Evolutionary conservation across 345 rosid species (phyloP).

Genomic region (Hypericum perforatum): DNA sequence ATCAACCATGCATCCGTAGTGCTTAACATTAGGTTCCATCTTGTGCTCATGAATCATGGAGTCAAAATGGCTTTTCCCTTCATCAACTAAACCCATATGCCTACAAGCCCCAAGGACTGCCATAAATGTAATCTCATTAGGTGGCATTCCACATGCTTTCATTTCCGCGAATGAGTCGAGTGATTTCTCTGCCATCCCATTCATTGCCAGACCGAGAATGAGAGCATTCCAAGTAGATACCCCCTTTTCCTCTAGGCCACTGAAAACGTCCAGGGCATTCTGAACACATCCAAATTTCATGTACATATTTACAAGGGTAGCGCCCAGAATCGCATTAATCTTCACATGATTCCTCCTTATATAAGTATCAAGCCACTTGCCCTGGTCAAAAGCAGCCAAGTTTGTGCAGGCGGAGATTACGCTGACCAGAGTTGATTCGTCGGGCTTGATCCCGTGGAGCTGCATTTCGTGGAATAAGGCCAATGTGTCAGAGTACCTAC

Average conservation of each 20-base stretch:
- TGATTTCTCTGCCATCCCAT: slow-evolving; percentile 35
- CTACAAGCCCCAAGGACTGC: slow-evolving; percentile 54
- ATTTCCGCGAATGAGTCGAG: slow-evolving; percentile 34
- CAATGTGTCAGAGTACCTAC: slow-evolving; percentile 30
- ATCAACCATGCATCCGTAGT: slow-evolving; percentile 73
- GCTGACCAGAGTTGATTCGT: slow-evolving; percentile 38
- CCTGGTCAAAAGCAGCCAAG: slow-evolving; percentile 43
- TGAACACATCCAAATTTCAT: slow-evolving; percentile 49
- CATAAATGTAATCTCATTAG: slow-evolving; percentile 44
- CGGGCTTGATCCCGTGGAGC: slow-evolving; percentile 30
- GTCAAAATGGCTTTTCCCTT: slow-evolving; percentile 34
- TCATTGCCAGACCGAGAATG: slow-evolving; percentile 48
- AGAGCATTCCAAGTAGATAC: slow-evolving; percentile 55
- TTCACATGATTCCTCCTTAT: slow-evolving; percentile 31
- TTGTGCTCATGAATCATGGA: slow-evolving; percentile 36
- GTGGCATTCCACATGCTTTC: slow-evolving; percentile 30
- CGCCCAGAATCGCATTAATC: slow-evolving; percentile 40
- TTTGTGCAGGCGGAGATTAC: slow-evolving; percentile 48
- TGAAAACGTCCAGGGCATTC: slow-evolving; percentile 40
- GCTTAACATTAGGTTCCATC: slow-evolving; percentile 49
- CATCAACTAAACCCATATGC: slow-evolving; percentile 52
- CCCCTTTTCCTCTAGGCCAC: slow-evolving; percentile 31
- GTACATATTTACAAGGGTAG: slow-evolving; percentile 49
- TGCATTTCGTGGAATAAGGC: slow-evolving; percentile 41
- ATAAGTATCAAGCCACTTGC: slow-evolving; percentile 47